Percentiles rank a stretch among this genome's conserved stretches.
These are phyloP conservation scores for Metschnikowia noctiluminum DNA, from an alignment of 805 yeast species.

Conservation along the genomic window DNA sequence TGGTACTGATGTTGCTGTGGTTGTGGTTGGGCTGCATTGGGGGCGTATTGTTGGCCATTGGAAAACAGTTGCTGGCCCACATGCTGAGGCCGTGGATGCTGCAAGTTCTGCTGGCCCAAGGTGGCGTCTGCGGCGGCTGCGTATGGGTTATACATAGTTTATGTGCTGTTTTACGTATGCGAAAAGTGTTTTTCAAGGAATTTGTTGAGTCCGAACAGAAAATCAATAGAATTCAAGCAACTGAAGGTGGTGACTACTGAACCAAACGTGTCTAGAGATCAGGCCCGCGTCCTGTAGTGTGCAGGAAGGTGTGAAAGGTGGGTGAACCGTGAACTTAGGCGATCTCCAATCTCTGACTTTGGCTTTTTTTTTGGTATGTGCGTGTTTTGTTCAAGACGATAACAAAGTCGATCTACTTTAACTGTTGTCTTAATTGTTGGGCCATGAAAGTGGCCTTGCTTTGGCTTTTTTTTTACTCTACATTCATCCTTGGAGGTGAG, in stretches of 20 bases:
- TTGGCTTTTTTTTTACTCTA: too few species aligned
- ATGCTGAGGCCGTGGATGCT: slow-evolving; percentile 23
- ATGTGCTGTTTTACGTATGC: neutral
- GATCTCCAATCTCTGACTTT: too few species aligned
- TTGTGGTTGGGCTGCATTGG: neutral
- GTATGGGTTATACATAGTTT: slow-evolving; percentile 39
- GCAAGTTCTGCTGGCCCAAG: slow-evolving; percentile 15
- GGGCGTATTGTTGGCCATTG: neutral
- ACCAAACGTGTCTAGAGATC: too few species aligned
- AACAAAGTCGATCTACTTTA: too few species aligned
- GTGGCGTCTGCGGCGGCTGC: slow-evolving; percentile 22
- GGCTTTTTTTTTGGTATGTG: too few species aligned
- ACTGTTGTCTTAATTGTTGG: too few species aligned
- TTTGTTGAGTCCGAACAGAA: neutral
- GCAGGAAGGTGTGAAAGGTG: neutral
- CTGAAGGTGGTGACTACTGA: too few species aligned
- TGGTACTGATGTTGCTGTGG: slow-evolving; percentile 13
- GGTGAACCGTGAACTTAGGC: too few species aligned
- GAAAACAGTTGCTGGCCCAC: slow-evolving; percentile 1
- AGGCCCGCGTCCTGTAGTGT: neutral
- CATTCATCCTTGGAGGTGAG: too few species aligned
- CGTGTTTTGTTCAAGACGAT: too few species aligned
- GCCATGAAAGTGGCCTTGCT: too few species aligned
- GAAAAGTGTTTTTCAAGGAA: neutral
- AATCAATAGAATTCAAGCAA: too few species aligned